Conservation (phyloP, 2,329 filamentous ascomycete species). For the Exserohilum rostratum region DNA sequence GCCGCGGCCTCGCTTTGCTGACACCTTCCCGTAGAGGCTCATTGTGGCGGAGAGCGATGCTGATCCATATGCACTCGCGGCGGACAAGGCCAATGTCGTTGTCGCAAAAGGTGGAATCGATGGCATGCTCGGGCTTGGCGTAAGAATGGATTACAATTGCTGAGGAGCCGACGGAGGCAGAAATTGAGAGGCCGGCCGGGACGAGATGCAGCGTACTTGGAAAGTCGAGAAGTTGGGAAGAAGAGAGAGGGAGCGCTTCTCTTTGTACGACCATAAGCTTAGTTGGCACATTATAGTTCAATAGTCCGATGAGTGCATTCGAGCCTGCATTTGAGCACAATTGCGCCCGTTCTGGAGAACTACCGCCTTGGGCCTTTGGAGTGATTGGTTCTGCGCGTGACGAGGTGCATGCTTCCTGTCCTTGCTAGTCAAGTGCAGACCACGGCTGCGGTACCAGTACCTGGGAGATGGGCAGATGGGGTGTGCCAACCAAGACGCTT, state of each 20-base stretch:
- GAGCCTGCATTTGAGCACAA: constrained; percentile 7
- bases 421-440: constrained; percentile 5
- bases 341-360: constrained; percentile 15
- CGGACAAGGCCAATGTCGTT: constrained; percentile 2
- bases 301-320: neutral
- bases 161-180: no score
- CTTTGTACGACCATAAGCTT: constrained; percentile 4
- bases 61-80: neutral
- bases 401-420: constrained; percentile 4
- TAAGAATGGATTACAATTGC: neutral
- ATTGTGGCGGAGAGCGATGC: neutral
- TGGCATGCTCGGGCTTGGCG: no score
- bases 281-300: neutral
- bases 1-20: neutral
- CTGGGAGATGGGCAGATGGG: constrained; percentile 1
- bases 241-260: neutral
- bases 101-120: constrained; percentile 1
- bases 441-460: constrained; percentile 2
- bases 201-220: neutral
- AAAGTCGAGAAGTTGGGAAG: no score
- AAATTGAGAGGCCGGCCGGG: no score
- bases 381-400: constrained; percentile 9
- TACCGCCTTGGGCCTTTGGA: neutral
- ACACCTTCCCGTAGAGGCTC: constrained; percentile 3
- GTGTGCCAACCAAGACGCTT: neutral